Percentiles rank a stretch among this genome's conserved stretches.
Conservation (phyloP, 2,329 filamentous ascomycete species). For the Chrysoporthe puriensis region DNA sequence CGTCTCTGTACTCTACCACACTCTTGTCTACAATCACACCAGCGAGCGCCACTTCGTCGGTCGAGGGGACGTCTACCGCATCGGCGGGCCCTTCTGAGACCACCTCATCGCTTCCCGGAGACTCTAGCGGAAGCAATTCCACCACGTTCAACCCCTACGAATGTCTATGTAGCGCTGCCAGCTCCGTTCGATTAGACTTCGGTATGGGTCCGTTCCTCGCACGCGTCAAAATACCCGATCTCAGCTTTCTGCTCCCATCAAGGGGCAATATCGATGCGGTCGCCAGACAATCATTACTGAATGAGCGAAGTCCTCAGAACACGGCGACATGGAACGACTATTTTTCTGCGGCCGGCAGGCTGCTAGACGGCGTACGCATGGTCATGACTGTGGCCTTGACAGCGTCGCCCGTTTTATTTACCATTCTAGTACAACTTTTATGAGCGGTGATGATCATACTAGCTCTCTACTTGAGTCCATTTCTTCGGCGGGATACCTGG, state of each 20-base stretch:
- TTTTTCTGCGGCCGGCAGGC: not conserved
- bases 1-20: conserved; percentile 8
- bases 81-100: conserved; percentile 20
- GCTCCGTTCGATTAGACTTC: conserved; percentile 5
- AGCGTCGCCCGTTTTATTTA: conserved; percentile 17
- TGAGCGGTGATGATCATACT: conserved; percentile 22
- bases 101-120: conserved; percentile 16
- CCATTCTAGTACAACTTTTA: conserved; percentile 22
- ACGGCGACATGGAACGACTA: conserved; percentile 11
- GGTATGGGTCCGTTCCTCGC: conserved; percentile 16
- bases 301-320: not conserved
- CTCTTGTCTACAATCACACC: conserved; percentile 15
- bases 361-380: conserved; percentile 1
- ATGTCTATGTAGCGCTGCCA: conserved; percentile 16
- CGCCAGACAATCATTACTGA: conserved; percentile 12
- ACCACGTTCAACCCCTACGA: conserved; percentile 15
- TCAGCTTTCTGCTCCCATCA: not conserved
- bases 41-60: conserved; percentile 24
- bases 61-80: conserved; percentile 25
- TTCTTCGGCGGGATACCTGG: conserved; percentile 10
- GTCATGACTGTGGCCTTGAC: conserved; percentile 10
- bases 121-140: conserved; percentile 15
- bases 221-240: conserved; percentile 1
- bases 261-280: not conserved
- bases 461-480: conserved; percentile 1